These are phyloP conservation scores for Globisporangium spiculum DNA, from an alignment of 352 stramenopile species.

Conservation along the genomic window DNA sequence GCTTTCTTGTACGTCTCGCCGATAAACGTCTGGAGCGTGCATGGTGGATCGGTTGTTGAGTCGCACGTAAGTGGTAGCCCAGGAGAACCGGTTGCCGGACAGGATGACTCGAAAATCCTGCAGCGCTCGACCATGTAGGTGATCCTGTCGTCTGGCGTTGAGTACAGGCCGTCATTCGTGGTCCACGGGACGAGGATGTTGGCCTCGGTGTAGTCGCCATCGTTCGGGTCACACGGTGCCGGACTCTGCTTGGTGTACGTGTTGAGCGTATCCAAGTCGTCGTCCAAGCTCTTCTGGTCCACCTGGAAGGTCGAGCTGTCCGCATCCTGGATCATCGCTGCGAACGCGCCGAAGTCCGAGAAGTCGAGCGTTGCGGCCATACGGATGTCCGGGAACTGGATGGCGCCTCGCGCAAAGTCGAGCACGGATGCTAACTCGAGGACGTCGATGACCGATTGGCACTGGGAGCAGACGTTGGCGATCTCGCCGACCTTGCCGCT, in stretches of 20 bases:
- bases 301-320: slow-evolving; percentile 28
- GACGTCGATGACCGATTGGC: slow-evolving; percentile 46
- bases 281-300: neutral
- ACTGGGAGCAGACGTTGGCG: slow-evolving; percentile 52
- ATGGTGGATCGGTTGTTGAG: neutral
- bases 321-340: slow-evolving; percentile 18
- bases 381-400: slow-evolving; percentile 42
- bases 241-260: slow-evolving; percentile 19
- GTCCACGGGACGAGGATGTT: slow-evolving; percentile 41
- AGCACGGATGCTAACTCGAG: slow-evolving; percentile 53
- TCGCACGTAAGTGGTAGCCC: neutral
- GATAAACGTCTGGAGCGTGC: slow-evolving; percentile 18
- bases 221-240: slow-evolving; percentile 6
- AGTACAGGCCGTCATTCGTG: slow-evolving; percentile 10
- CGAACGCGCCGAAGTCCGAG: slow-evolving; percentile 33
- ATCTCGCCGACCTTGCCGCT: slow-evolving; percentile 31
- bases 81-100: neutral
- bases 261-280: slow-evolving; percentile 25
- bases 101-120: neutral
- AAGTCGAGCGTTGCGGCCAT: slow-evolving; percentile 42
- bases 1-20: slow-evolving; percentile 17
- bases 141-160: neutral
- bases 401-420: slow-evolving; percentile 40
- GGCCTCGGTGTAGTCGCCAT: slow-evolving; percentile 24
- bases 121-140: slow-evolving; percentile 25